Base-by-base conservation (phyloP, 2,329 filamentous ascomycete genomes). In the Trichoderma semiorbis region DNA sequence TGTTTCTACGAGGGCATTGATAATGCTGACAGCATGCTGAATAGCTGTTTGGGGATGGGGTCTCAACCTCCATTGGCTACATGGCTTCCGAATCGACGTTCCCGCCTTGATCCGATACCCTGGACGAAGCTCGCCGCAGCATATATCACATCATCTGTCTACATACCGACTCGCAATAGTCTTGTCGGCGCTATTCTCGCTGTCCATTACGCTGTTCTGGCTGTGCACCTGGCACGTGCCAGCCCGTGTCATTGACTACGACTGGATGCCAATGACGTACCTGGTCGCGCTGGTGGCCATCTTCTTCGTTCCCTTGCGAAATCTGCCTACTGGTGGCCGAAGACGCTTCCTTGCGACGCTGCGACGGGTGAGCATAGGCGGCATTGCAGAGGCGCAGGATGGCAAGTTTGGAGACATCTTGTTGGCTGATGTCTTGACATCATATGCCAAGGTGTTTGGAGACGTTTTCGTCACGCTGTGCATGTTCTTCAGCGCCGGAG, bases 331-430 rank as follows among this genome's bases (percentile, higher is more conserved):
- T 76, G 84, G 87, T 53, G 95, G 95, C 2, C 91, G 95, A 55
- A 87, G 88, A 66, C 90, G 94, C 1, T 92, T 97, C 57, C 87
- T 97, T 61, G 83, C 88, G 12, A 95, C 90, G 0, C 84, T 98
- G 58, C 90, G 90, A 73, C 91, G 96, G 71, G 90, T 98, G 73
- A 89, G 89, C 76, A 84, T 98, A 57, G 96, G 96, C 28, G 95
- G 95, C 0, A 87, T 99, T 28, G 95, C 96, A 16, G 91, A 95
- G 81, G 85, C 93, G 1, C 89, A 93, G 76, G 93, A 98, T 81
- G 94, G 95, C 69, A 97, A 97, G 79, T 98, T 98, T 78, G 95
- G 94, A 70, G 96, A 99, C 79, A 92, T 98, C 67, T 84, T 99
- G 72, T 89, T 99, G 21, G 95, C 96, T 39, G 96, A 99, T 86